These are phyloP conservation scores for Cymbopogon flexuosus DNA, from an alignment of 202 grass and related monocot genomes.

Conservation along the genomic window DNA sequence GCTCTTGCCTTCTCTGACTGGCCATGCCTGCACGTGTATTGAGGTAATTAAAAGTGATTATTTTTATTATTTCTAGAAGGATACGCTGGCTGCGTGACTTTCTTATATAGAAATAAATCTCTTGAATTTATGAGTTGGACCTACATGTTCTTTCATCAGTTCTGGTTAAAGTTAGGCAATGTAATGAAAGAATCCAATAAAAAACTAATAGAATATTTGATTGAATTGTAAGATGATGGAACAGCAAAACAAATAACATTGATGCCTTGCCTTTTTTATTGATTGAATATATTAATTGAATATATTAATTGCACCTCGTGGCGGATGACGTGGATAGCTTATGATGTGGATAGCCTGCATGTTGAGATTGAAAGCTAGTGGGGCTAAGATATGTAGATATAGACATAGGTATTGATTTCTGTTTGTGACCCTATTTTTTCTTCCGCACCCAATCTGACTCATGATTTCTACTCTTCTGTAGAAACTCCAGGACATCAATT, in stretches of 20 bases:
- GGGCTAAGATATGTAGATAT: background rate
- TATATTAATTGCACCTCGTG: background rate
- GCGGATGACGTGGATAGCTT: background rate
- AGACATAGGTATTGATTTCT: background rate
- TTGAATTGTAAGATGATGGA: background rate
- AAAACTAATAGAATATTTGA: background rate
- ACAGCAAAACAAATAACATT: background rate
- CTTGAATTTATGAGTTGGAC: background rate
- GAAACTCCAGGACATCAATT: constrained; percentile 66
- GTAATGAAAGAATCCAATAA: background rate
- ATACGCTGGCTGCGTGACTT: background rate
- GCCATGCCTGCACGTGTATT: constrained; percentile 46
- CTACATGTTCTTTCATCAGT: background rate
- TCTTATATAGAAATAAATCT: background rate
- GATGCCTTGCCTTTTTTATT: background rate
- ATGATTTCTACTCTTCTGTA: constrained; percentile 27
- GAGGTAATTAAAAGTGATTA: constrained; percentile 55
- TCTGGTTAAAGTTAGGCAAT: background rate
- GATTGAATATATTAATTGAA: background rate
- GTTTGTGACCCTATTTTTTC: background rate
- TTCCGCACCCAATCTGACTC: background rate
- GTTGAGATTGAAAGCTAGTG: background rate
- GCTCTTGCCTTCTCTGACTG: constrained; percentile 45
- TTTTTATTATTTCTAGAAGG: background rate
- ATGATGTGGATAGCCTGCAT: background rate